Percentiles rank a stretch among this genome's conserved stretches.
Evolutionary conservation across 306 rosid species (phyloP).

Genomic region (Canavalia ensiformis): DNA sequence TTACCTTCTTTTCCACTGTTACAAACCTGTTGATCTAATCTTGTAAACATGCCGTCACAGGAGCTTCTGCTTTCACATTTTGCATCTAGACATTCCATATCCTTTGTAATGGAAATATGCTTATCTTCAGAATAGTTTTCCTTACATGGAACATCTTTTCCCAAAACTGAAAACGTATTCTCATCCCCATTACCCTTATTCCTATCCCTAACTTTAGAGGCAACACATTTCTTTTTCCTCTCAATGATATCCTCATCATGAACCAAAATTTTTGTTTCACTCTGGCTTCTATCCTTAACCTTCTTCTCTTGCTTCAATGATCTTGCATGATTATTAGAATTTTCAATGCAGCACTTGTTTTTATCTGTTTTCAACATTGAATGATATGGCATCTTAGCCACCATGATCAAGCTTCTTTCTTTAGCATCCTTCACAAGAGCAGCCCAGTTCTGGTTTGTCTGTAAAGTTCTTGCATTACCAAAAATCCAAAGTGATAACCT

Average conservation of each 20-base stretch:
- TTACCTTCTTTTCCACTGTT: conserved; percentile 55
- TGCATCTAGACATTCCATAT: conserved; percentile 45
- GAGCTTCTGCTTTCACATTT: conserved; percentile 47
- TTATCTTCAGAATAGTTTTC: conserved; percentile 49
- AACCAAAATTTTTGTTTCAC: conserved; percentile 40
- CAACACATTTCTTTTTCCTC: conserved; percentile 50
- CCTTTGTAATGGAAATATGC: conserved; percentile 47
- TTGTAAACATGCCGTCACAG: conserved; percentile 34
- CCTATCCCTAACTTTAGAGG: conserved; percentile 49
- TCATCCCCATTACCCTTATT: conserved; percentile 50
- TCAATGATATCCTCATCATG: conserved; percentile 52
- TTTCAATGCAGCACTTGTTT: conserved; percentile 47
- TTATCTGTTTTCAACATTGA: conserved; percentile 61
- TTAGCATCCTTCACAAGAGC: conserved; percentile 88
- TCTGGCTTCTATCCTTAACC: conserved; percentile 50
- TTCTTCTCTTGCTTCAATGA: conserved; percentile 53
- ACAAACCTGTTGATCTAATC: conserved; percentile 46
- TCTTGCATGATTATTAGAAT: conserved; percentile 47
- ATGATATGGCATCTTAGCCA: conserved; percentile 72
- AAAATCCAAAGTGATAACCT: conserved; percentile 90
- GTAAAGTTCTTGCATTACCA: conserved; percentile 92
- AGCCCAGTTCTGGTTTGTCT: conserved; percentile 81
- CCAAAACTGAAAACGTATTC: conserved; percentile 44
- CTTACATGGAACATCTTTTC: conserved; percentile 45
- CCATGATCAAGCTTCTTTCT: conserved; percentile 70